Evolutionary conservation across 306 rosid genomes (phyloP), one percentile per base, ranked within the genome.

Genomic region (Casuarina cunninghamiana): DNA sequence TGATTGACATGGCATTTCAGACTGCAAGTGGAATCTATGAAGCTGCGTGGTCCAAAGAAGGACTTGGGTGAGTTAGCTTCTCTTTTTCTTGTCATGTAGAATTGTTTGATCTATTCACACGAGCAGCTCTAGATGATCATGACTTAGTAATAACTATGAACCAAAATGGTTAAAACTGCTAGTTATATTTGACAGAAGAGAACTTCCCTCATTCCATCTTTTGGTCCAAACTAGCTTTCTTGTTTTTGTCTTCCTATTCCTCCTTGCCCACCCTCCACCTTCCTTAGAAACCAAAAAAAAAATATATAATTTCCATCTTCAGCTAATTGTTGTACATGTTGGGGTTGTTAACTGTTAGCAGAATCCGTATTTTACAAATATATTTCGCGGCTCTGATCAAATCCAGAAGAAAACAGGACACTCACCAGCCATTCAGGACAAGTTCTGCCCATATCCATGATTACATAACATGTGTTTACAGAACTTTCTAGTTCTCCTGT

Each of bases 11-110:
- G 84, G 98, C 91, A 73, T 94, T 26, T 26, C 32, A 26, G 32
- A 26, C 32, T 26, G 32, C 32, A 26, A 26, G 32, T 26, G 32
- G 32, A 26, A 26, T 26, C 32, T 26, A 26, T 26, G 90, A 88
- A 90, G 82, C 96, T 80, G 92, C 90, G n/a, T 94, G 98, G 98
- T 90, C 98, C 17, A 54, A 79, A 39, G 79, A 87, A 26, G 98
- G 98, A 71, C 91, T 94, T 41, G 98, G 98, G 98, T 94, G 80
- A 82, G 88, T 80, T 42, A 2, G 43, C 73, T 72, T 45, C 17
- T 44, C 4, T 4, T 17, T 69, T 44, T 5, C 53, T 19, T 26
- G n/a, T 17, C 73, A 19, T 69, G 13, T 19, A n/a, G 53, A n/a
- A 69, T 37, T 35, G 4, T 62, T 62, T 62, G 32, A 35, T 61